These are phyloP conservation scores for Astrocystis sublimbata DNA, from an alignment of 495 filamentous ascomycete species.

Conservation along the genomic window DNA sequence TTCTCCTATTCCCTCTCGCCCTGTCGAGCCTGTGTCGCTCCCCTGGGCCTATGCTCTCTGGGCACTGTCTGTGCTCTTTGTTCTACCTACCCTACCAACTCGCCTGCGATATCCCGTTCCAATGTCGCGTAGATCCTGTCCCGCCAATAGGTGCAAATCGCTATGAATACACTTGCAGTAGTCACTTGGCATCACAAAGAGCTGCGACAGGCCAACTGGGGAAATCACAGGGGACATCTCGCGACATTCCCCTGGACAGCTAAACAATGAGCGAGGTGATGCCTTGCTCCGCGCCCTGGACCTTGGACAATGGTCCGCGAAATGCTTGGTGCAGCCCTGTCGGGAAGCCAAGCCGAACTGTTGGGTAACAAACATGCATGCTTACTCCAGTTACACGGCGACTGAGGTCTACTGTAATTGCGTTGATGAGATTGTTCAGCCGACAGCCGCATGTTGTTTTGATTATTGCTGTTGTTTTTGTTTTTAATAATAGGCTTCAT, in stretches of 20 bases:
- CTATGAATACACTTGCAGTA: too few species aligned
- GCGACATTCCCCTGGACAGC: background rate
- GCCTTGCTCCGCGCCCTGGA: too few species aligned
- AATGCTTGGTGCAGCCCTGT: background rate
- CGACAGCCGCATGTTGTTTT: background rate
- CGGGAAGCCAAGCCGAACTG: background rate
- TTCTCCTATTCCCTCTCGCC: conserved; percentile 1
- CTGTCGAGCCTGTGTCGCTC: background rate
- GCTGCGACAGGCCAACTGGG: conserved; percentile 25
- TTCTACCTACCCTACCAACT: too few species aligned
- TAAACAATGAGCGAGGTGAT: too few species aligned
- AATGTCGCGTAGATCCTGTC: conserved; percentile 29
- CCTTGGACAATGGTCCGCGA: background rate
- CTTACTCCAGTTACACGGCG: background rate
- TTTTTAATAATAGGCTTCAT: too few species aligned
- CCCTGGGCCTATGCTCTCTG: background rate
- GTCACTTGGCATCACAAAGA: conserved; percentile 23
- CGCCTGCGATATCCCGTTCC: background rate
- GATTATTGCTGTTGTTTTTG: conserved; percentile 1
- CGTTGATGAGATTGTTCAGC: background rate
- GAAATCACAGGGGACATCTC: conserved; percentile 23
- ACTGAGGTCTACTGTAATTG: too few species aligned
- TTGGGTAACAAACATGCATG: background rate
- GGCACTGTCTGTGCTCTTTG: too few species aligned
- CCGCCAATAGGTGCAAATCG: conserved; percentile 17